Evolutionary conservation across 768 basidiomycete species (phyloP), one percentile per base, ranked within the genome.

Genomic region (Chalciporus sphaerocephalus): DNA sequence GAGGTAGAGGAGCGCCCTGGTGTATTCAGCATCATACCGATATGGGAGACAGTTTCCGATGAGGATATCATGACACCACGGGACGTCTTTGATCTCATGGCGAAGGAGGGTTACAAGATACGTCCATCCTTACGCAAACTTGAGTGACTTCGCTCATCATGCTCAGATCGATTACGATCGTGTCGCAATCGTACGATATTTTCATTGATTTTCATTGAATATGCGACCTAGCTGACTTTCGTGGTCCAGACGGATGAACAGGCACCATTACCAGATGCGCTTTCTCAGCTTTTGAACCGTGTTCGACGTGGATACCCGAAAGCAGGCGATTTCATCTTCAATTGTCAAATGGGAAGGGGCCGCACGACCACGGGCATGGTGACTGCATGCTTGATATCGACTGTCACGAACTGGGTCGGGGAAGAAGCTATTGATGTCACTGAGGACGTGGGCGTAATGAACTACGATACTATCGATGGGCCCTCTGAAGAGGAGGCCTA

Each of bases 301-400:
- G 78, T 97, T 5, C 75, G 76, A 61, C 58, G 74, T 47, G 74
- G 76, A 44, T 52, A 83, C 36, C 66, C 75, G 1, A 70, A 75
- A 22, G 78, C 82, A 1, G 86, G 81, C 4, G 90, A 91, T 54
- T 87, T 92, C 55, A 70, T 92, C 37, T 97, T 96, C 72, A 98
- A 98, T 56, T 99, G 96, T 65, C 96, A 98, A 66, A 95, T 97
- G 92, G 90, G 90, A 18, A 73, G 87, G 44, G 87, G 84, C 13
- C 75, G 87, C 30, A 99, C 96, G 6, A 99, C 96, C 0, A 97
- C 93, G 0, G 96, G 96, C 5, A 98, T 97, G 92, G 80, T 92
- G 46, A 83, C 85, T 20, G 90, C 91, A 0, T 89, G 85, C 45
- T 71, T 97, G 20, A 88, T 96, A 42, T 86, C 92, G 10, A 88